Evolutionary conservation across 768 basidiomycete genomes (phyloP).

Genomic region (Tubosaeta sp.): DNA sequence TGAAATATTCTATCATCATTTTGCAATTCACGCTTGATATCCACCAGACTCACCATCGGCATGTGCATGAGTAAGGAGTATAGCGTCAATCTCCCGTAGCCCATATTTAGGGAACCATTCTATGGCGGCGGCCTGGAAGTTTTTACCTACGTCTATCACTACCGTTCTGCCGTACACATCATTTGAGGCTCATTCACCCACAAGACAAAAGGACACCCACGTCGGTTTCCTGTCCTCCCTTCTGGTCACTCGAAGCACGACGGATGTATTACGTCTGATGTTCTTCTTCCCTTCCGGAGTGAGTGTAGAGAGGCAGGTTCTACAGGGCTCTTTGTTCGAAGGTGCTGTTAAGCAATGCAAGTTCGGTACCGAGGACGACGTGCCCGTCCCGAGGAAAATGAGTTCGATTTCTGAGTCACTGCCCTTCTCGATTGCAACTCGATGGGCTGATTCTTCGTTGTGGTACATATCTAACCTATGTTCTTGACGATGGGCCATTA

Average conservation of each 20-base stretch:
- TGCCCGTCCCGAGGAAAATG: constrained; percentile 82
- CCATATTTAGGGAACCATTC: constrained; percentile 70
- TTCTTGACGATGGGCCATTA: not conserved
- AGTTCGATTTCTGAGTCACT: constrained; percentile 43
- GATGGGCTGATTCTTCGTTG: not conserved
- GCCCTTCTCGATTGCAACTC: not conserved
- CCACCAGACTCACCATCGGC: constrained; percentile 55
- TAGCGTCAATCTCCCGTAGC: constrained; percentile 64
- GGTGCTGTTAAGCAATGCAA: constrained; percentile 73
- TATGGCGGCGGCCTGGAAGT: constrained; percentile 56
- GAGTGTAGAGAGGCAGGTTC: constrained; percentile 64
- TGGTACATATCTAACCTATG: not conserved
- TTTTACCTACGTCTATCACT: constrained; percentile 83
- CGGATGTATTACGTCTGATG: constrained; percentile 78
- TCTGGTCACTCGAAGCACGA: constrained; percentile 47
- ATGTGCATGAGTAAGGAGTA: constrained; percentile 86
- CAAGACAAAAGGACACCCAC: constrained; percentile 37
- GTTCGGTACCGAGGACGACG: constrained; percentile 68
- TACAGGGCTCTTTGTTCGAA: constrained; percentile 47
- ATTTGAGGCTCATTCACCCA: not conserved
- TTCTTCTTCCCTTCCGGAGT: constrained; percentile 76
- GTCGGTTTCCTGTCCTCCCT: constrained; percentile 38
- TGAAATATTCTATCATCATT: constrained; percentile 3
- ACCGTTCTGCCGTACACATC: constrained; percentile 50
- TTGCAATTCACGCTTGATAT: not conserved